phyloP scores from a whole-genome alignment of 345 rosid species.

The Murraya paniculata region DNA sequence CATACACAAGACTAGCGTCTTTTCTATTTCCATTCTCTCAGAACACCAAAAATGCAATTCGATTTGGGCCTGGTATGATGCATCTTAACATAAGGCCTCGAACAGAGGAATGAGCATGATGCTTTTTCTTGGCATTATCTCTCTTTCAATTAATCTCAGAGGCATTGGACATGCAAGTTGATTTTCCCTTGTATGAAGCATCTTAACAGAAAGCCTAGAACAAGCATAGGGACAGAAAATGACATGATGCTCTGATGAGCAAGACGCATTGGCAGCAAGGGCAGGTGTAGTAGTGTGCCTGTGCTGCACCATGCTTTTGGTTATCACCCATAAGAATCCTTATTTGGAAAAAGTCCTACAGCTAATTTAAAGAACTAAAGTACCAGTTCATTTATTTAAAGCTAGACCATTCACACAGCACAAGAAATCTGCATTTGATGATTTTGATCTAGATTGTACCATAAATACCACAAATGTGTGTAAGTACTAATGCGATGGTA shows the following conservation, averaged over 20 bases:
- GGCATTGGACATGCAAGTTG: background rate
- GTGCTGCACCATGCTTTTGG: background rate
- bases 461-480: background rate
- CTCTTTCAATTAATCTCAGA: background rate
- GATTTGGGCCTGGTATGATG: background rate
- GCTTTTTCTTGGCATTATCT: background rate
- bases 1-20: too few species aligned
- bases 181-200: background rate
- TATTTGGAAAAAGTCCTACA: background rate
- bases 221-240: background rate
- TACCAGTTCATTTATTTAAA: background rate
- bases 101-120: background rate
- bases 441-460: background rate
- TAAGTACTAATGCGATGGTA: background rate
- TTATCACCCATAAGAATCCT: background rate
- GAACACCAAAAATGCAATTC: slow-evolving; percentile 1
- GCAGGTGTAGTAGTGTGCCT: background rate
- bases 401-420: background rate
- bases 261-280: background rate
- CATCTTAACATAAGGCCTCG: background rate
- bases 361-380: background rate
- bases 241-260: background rate
- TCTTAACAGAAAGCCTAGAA: background rate
- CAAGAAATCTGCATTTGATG: background rate
- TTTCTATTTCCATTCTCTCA: too few species aligned